A percentile compares a stretch with the other conserved stretches of the same genome.
Evolutionary conservation across 192 early-diverging fungal species (phyloP).

Genomic region (Bifiguratus adelaidae): DNA sequence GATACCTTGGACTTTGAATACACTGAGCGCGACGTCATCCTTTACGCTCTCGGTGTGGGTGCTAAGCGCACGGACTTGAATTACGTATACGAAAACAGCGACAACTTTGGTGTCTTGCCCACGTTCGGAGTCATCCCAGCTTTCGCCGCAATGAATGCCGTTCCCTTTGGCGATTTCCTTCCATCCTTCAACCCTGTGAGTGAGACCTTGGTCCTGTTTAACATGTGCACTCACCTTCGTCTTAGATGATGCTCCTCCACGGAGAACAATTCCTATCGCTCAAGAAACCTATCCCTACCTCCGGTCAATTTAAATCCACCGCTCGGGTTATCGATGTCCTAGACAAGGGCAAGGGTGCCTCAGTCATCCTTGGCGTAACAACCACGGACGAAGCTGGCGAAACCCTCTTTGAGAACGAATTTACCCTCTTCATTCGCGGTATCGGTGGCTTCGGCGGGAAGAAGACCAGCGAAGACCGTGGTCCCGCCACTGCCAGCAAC

Average conservation of each 20-base stretch:
- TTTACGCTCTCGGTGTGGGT: conserved; percentile 94
- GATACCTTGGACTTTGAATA: conserved; percentile 55
- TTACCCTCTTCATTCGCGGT: conserved; percentile 90
- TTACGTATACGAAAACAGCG: conserved; percentile 88
- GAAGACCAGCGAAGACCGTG: conserved; percentile 59
- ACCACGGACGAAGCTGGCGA: conserved; percentile 68
- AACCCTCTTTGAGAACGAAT: conserved; percentile 75
- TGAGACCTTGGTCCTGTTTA: conserved; percentile 40
- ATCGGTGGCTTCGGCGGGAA: conserved; percentile 81
- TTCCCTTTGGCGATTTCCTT: conserved; percentile 61
- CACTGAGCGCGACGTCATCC: conserved; percentile 80
- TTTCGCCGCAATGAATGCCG: conserved; percentile 54
- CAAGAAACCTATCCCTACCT: conserved; percentile 76
- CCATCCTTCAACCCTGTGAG: conserved; percentile 66
- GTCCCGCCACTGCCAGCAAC: conserved; percentile 74
- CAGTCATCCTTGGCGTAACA: conserved; percentile 71
- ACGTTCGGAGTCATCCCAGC: conserved; percentile 87
- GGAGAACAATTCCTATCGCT: conserved; percentile 95
- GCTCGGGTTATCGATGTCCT: conserved; percentile 83
- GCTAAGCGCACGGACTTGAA: conserved; percentile 75
- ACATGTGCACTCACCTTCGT: conserved; percentile 21
- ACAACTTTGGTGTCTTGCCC: conserved; percentile 78
- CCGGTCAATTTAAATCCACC: conserved; percentile 66
- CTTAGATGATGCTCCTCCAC: conserved; percentile 92
- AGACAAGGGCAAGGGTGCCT: conserved; percentile 94